Evolutionary conservation across 2,329 filamentous ascomycete species (phyloP).

Genomic region (Chaetothyriales sp.): DNA sequence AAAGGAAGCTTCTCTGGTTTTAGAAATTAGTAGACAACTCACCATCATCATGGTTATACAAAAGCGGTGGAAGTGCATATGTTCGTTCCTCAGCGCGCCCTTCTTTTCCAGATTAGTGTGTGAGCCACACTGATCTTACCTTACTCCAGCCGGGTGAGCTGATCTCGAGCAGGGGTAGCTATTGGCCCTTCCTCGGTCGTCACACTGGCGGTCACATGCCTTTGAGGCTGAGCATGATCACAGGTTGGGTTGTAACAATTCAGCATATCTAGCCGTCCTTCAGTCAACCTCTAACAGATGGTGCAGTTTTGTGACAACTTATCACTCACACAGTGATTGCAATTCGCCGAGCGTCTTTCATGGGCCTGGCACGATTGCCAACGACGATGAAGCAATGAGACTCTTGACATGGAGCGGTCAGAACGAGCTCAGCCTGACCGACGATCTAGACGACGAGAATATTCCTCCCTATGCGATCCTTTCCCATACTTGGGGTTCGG

Average conservation of each 20-base stretch:
- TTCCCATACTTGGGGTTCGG: conserved; percentile 9
- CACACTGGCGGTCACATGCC: too few relatives aligned
- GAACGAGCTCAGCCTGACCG: conserved; percentile 4
- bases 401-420: conserved; percentile 1
- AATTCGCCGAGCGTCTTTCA: conserved; percentile 2
- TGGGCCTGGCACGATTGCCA: conserved; percentile 2
- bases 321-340: conserved; percentile 1
- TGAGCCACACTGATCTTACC: too few relatives aligned
- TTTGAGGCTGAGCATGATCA: too few relatives aligned
- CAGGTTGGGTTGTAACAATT: background rate
- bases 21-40: too few relatives aligned
- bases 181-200: too few relatives aligned
- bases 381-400: background rate
- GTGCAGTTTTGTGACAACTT: background rate
- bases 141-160: too few relatives aligned
- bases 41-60: too few relatives aligned
- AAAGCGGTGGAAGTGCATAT: too few relatives aligned
- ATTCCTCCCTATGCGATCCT: conserved; percentile 10
- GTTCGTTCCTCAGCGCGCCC: too few relatives aligned
- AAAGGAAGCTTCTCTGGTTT: too few relatives aligned
- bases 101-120: too few relatives aligned
- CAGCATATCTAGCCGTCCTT: conserved; percentile 2
- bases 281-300: conserved; percentile 1
- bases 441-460: conserved; percentile 2
- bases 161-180: too few relatives aligned